Evolutionary conservation across 2,329 filamentous ascomycete genomes (phyloP).

Genomic region (Fusarium odoratissimum): DNA sequence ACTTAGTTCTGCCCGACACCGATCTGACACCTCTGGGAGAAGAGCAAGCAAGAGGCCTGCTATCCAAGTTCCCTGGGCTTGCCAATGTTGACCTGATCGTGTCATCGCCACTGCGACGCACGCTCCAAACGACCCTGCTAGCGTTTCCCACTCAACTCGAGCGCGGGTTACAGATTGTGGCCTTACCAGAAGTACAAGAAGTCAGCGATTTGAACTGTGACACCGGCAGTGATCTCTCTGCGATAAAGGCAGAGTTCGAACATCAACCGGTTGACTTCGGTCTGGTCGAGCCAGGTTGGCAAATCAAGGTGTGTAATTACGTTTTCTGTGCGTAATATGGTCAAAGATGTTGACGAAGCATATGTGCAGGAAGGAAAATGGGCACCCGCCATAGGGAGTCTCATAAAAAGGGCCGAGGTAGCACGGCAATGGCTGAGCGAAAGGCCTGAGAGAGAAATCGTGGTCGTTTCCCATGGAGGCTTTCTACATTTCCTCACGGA

Average conservation of each 20-base stretch:
- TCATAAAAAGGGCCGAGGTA: neutral
- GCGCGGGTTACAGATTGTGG: neutral
- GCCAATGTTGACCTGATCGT: neutral
- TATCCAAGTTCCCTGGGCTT: neutral
- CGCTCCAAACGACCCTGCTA: neutral
- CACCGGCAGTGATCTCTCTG: neutral
- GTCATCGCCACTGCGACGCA: neutral
- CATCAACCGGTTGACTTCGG: neutral
- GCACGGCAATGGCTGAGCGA: neutral
- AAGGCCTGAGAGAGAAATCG: neutral
- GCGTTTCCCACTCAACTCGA: neutral
- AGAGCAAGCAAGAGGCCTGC: neutral
- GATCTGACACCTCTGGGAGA: neutral
- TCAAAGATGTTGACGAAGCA: too few species aligned
- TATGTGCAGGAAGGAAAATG: neutral
- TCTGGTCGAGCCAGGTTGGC: neutral
- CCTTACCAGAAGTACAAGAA: neutral
- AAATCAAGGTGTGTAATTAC: neutral
- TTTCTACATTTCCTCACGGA: constrained; percentile 4
- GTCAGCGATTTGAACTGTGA: neutral
- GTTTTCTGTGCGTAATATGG: too few species aligned
- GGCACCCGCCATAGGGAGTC: rapidly evolving
- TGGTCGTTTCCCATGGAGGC: neutral
- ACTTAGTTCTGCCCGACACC: neutral
- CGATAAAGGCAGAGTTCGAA: neutral